Percentiles rank a stretch among this genome's conserved stretches.
Evolutionary conservation across 306 rosid species (phyloP).

Genomic region (Fragaria iinumae): DNA sequence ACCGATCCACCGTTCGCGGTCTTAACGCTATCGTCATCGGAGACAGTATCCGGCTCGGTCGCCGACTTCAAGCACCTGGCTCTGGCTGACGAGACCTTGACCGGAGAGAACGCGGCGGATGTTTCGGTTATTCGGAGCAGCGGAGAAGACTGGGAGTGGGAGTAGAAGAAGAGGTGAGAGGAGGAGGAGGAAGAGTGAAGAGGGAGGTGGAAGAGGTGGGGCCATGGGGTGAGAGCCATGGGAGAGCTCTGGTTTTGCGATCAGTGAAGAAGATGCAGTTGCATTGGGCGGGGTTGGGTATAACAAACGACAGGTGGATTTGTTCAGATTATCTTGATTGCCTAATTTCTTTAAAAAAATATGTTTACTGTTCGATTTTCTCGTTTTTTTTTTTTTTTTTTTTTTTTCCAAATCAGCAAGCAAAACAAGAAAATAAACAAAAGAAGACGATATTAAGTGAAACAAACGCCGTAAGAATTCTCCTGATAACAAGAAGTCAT

Average conservation of each 20-base stretch:
- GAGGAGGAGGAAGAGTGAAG: slow-evolving; percentile 39
- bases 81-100: slow-evolving; percentile 25
- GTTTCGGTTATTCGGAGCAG: slow-evolving; percentile 26
- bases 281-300: neutral
- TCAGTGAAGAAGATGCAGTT: slow-evolving; percentile 10
- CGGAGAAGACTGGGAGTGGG: slow-evolving; percentile 16
- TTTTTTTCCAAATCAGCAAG: too few relatives aligned
- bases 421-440: too few relatives aligned
- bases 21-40: slow-evolving; percentile 24
- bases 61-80: slow-evolving; percentile 53
- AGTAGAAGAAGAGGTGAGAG: slow-evolving; percentile 39
- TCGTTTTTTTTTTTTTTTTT: too few relatives aligned
- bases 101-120: slow-evolving; percentile 29
- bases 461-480: too few relatives aligned
- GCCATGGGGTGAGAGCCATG: slow-evolving; percentile 59
- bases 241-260: slow-evolving; percentile 24
- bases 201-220: slow-evolving; percentile 46
- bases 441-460: too few relatives aligned
- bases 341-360: too few relatives aligned
- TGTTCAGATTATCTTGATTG: neutral
- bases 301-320: neutral
- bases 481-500: too few relatives aligned
- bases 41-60: slow-evolving; percentile 48
- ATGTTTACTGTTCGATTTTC: too few relatives aligned
- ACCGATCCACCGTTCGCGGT: slow-evolving; percentile 20